These are phyloP conservation scores for Talaromyces ruber DNA, from an alignment of 495 filamentous ascomycete species.

Conservation along the genomic window DNA sequence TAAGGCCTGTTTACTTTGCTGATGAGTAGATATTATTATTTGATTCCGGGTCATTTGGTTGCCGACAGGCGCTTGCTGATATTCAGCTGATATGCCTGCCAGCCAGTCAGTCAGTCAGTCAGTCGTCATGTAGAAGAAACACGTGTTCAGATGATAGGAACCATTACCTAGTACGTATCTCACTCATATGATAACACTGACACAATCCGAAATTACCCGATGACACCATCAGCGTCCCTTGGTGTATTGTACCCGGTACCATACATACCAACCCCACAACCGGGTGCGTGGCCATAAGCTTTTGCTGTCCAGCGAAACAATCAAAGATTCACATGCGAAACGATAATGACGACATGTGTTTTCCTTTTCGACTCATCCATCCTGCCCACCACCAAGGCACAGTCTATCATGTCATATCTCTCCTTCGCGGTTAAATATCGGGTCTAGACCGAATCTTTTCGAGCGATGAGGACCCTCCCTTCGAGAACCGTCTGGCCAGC, in stretches of 20 bases:
- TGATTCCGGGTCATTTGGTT: no score
- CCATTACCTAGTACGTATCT: no score
- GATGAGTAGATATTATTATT: no score
- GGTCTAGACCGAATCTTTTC: background rate
- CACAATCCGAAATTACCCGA: constrained; percentile 1
- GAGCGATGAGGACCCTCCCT: no score
- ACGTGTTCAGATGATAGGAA: background rate
- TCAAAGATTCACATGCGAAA: background rate
- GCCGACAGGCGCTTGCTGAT: background rate
- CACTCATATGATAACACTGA: background rate
- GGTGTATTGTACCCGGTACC: background rate
- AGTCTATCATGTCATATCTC: background rate
- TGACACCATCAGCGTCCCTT: background rate
- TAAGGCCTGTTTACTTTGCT: no score
- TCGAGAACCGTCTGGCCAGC: no score
- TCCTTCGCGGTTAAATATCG: background rate
- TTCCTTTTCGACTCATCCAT: background rate
- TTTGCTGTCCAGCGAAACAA: background rate
- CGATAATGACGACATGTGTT: background rate
- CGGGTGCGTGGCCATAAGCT: background rate
- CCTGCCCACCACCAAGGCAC: background rate
- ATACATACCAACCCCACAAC: background rate
- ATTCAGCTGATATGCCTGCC: background rate
- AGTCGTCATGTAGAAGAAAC: background rate
- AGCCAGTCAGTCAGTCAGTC: no score